phyloP scores from a whole-genome alignment of 768 basidiomycete genomes.

The Cystofilobasidium bisporidii region DNA sequence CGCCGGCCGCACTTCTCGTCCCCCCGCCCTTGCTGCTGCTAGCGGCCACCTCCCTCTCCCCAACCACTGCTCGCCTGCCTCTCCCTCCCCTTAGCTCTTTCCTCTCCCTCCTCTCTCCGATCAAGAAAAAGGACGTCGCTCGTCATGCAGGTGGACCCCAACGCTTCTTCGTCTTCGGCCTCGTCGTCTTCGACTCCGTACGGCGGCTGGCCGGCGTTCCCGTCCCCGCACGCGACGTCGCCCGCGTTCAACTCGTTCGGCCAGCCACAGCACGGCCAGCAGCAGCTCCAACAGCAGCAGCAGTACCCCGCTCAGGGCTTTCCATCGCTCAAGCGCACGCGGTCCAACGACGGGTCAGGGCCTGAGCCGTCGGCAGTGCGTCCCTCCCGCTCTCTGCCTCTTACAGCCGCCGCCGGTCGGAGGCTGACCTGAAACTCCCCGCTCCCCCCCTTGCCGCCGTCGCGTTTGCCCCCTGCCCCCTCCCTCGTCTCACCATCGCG shows the following conservation, averaged over 20 bases:
- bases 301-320: background rate
- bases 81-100: background rate
- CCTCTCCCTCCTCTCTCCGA: background rate
- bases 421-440: background rate
- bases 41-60: too few relatives aligned
- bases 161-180: constrained; percentile 6
- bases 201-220: constrained; percentile 1
- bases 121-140: background rate
- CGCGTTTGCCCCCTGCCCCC: background rate
- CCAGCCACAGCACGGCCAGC: constrained; percentile 4
- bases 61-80: background rate
- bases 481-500: background rate
- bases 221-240: constrained; percentile 7
- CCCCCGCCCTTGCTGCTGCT: too few relatives aligned
- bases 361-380: background rate
- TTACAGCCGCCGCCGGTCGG: background rate
- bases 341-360: background rate
- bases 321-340: background rate
- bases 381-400: background rate
- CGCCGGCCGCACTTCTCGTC: too few relatives aligned
- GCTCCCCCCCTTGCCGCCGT: background rate
- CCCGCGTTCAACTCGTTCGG: background rate
- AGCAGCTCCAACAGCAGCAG: background rate
- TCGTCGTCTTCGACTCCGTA: background rate
- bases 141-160: constrained; percentile 14